phyloP scores from a whole-genome alignment of 805 yeast species.

The Wickerhamomyces pijperi region DNA sequence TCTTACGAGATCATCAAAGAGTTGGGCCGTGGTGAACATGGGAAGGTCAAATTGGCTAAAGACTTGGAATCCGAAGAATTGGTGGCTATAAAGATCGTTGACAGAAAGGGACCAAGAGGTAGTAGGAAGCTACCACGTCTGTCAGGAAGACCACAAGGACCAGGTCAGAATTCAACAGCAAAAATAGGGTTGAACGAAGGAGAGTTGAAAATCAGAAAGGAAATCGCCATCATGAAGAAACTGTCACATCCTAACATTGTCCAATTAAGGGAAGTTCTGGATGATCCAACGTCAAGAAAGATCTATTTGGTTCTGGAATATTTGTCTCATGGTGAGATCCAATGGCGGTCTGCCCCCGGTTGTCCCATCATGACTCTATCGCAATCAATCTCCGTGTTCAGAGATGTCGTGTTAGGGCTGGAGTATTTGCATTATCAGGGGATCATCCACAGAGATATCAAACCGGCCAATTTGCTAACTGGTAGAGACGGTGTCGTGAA shows the following conservation, averaged over 20 bases:
- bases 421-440: conserved; percentile 88
- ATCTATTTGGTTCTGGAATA: conserved; percentile 87
- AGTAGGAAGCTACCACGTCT: conserved; percentile 24
- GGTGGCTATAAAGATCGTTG: conserved; percentile 92
- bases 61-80: conserved; percentile 51
- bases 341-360: conserved; percentile 54
- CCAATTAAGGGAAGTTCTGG: conserved; percentile 73
- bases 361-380: conserved; percentile 60
- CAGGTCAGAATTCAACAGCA: conserved; percentile 10
- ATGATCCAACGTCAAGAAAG: conserved; percentile 73
- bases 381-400: conserved; percentile 58
- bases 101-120: conserved; percentile 51
- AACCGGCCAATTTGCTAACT: conserved; percentile 83
- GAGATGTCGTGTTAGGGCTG: conserved; percentile 79
- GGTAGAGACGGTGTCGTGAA: conserved; percentile 65
- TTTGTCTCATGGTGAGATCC: conserved; percentile 81
- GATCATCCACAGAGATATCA: conserved; percentile 88
- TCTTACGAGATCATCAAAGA: conserved; percentile 82
- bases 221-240: conserved; percentile 87
- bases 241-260: conserved; percentile 93
- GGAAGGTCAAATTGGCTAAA: conserved; percentile 88
- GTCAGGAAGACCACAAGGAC: conserved; percentile 46
- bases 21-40: conserved; percentile 95
- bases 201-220: conserved; percentile 51
- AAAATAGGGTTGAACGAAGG: background rate